Conservation (phyloP, 306 rosid species). For the Dalbergia oliveri region DNA sequence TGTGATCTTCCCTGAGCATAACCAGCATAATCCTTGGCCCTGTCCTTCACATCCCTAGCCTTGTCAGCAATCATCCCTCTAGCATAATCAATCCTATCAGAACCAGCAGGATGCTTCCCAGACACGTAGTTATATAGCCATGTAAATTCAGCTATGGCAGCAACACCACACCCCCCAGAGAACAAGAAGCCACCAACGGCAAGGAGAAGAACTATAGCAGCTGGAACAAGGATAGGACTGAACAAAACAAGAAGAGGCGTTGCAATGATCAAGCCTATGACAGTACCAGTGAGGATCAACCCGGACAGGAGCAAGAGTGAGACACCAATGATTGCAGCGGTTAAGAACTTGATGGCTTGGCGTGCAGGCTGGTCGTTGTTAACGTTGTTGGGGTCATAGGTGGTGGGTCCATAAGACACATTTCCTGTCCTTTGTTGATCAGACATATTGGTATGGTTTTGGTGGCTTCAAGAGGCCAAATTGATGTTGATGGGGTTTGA, state of each 20-base stretch:
- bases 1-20: constrained; percentile 47
- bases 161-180: constrained; percentile 63
- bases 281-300: constrained; percentile 62
- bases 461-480: neutral
- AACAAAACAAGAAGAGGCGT: constrained; percentile 68
- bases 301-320: constrained; percentile 61
- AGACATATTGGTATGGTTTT: neutral
- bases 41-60: constrained; percentile 60
- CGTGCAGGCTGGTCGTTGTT: constrained; percentile 38
- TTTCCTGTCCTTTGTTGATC: constrained; percentile 41
- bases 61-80: constrained; percentile 50
- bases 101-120: constrained; percentile 51
- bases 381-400: constrained; percentile 10
- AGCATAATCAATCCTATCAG: constrained; percentile 59
- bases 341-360: constrained; percentile 60
- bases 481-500: neutral
- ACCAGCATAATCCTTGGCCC: constrained; percentile 52
- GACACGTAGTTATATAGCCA: constrained; percentile 63
- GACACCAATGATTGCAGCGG: constrained; percentile 61
- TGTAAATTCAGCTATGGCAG: constrained; percentile 61
- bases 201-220: constrained; percentile 47
- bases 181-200: constrained; percentile 57
- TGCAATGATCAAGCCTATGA: constrained; percentile 60
- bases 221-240: constrained; percentile 69
- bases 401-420: neutral